phyloP scores from a whole-genome alignment of 306 rosid genomes.

The Crataegus laevigata region DNA sequence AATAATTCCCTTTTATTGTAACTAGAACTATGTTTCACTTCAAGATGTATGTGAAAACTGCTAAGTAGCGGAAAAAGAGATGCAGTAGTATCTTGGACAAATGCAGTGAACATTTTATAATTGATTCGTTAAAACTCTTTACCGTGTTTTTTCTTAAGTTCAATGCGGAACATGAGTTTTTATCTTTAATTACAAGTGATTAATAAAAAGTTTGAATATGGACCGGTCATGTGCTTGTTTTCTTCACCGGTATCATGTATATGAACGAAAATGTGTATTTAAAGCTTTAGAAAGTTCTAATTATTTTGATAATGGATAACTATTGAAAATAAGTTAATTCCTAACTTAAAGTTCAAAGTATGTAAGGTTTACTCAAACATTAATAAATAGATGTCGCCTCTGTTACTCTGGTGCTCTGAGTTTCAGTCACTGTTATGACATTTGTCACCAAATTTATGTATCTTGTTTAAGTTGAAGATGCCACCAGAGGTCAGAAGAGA shows the following conservation, averaged over 20 bases:
- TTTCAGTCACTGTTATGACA: background rate
- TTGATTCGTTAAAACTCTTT: background rate
- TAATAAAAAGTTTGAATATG: background rate
- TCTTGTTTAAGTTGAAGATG: background rate
- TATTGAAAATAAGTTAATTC: background rate
- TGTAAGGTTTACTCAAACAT: background rate
- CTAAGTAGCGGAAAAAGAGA: background rate
- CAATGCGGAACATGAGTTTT: background rate
- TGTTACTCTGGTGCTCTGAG: background rate
- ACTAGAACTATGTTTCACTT: background rate
- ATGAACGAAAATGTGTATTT: background rate
- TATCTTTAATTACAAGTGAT: background rate
- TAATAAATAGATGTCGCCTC: background rate
- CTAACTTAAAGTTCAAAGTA: background rate
- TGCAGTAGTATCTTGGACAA: background rate
- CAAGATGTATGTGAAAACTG: background rate
- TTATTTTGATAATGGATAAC: background rate
- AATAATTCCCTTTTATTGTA: background rate
- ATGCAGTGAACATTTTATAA: background rate
- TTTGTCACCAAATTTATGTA: background rate
- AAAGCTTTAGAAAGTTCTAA: background rate
- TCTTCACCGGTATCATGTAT: background rate
- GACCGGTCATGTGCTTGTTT: background rate
- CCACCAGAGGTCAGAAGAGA: background rate
- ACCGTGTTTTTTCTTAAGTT: background rate